Evolutionary conservation across 345 rosid genomes (phyloP).

Genomic region (Boechera divaricarpa): DNA sequence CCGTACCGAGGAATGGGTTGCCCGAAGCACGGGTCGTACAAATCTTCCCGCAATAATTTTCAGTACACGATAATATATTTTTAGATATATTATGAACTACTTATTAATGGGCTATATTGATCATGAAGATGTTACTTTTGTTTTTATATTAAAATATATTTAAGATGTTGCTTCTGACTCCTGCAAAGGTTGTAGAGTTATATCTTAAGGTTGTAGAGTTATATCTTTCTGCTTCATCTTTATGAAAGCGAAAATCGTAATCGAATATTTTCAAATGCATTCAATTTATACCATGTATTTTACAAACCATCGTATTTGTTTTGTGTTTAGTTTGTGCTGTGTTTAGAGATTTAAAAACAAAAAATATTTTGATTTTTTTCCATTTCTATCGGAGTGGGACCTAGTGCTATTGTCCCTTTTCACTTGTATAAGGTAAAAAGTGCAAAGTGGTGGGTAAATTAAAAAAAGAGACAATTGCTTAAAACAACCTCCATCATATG

Average conservation of each 20-base stretch:
- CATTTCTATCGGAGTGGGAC: slow-evolving; percentile 13
- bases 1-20: too few species aligned
- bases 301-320: not conserved
- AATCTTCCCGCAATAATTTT: slow-evolving; percentile 25
- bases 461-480: not conserved
- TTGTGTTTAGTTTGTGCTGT: not conserved
- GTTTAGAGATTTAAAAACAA: not conserved
- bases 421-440: slow-evolving; percentile 36
- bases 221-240: slow-evolving; percentile 7
- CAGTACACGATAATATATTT: not conserved
- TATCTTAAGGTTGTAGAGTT: not conserved
- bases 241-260: not conserved
- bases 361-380: not conserved
- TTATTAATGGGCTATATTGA: not conserved
- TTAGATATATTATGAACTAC: not conserved
- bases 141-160: not conserved
- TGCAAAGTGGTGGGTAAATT: slow-evolving; percentile 31
- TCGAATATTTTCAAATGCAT: not conserved
- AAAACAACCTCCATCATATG: too few species aligned
- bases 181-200: not conserved
- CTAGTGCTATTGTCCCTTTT: slow-evolving; percentile 32
- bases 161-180: slow-evolving; percentile 26
- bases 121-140: slow-evolving; percentile 12
- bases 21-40: too few species aligned
- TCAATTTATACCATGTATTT: not conserved